Conservation (phyloP, 768 basidiomycete genomes). For the Tulasnella sp. region DNA sequence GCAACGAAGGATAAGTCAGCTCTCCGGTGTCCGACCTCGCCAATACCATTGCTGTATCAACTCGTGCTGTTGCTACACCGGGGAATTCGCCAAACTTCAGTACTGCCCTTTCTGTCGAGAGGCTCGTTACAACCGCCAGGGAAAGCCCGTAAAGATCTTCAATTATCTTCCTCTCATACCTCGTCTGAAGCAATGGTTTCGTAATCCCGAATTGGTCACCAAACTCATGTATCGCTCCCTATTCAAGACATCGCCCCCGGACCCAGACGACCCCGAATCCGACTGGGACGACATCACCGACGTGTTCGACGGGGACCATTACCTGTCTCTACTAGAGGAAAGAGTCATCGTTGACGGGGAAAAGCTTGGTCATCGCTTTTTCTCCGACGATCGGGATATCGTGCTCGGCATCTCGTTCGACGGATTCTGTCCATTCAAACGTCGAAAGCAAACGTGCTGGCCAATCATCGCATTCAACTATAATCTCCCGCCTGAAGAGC, state of each 20-base stretch:
- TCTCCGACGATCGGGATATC: constrained; percentile 48
- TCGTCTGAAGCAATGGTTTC: constrained; percentile 43
- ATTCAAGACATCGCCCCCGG: constrained; percentile 36
- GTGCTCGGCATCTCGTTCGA: constrained; percentile 52
- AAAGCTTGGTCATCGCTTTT: constrained; percentile 42
- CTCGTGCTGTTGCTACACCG: constrained; percentile 49
- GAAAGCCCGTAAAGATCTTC: constrained; percentile 43
- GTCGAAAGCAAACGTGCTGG: constrained; percentile 45
- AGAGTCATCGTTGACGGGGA: constrained; percentile 43
- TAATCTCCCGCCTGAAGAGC: constrained; percentile 50
- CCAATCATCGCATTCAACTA: constrained; percentile 51
- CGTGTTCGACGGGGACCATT: constrained; percentile 47
- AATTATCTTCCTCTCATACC: constrained; percentile 50
- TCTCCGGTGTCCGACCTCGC: constrained; percentile 39
- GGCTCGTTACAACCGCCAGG: constrained; percentile 39
- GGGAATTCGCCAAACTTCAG: constrained; percentile 41
- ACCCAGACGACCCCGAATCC: background rate
- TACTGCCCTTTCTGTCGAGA: constrained; percentile 48
- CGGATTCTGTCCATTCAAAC: constrained; percentile 50
- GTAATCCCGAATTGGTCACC: constrained; percentile 38
- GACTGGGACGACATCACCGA: constrained; percentile 42
- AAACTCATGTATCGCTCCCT: constrained; percentile 44
- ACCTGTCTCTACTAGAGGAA: constrained; percentile 39
- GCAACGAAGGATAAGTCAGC: constrained; percentile 8
- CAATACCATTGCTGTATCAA: constrained; percentile 50